These are phyloP conservation scores for Chenopodium suecicum DNA, from an alignment of 148 eudicot species.

Conservation along the genomic window DNA sequence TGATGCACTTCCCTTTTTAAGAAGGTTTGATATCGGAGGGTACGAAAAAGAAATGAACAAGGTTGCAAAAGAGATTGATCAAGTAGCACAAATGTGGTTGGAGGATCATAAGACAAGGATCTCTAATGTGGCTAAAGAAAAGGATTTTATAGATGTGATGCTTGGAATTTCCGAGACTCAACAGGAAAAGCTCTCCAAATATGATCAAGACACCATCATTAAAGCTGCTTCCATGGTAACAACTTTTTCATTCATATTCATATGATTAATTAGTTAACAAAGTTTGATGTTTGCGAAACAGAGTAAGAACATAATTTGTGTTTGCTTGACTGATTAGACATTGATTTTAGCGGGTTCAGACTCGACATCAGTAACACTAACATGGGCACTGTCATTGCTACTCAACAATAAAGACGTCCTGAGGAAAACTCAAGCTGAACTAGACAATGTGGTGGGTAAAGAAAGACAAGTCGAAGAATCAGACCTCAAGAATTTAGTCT, in stretches of 20 bases:
- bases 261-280: too few relatives aligned
- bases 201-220: conserved; percentile 21
- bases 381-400: conserved; percentile 32
- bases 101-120: conserved; percentile 25
- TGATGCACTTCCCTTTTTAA: conserved; percentile 30
- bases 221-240: conserved; percentile 32
- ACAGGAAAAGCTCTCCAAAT: neutral
- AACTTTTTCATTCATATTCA: too few relatives aligned
- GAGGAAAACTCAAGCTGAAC: conserved; percentile 26
- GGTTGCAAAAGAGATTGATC: conserved; percentile 24
- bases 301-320: too few relatives aligned
- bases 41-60: conserved; percentile 33
- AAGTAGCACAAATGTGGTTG: conserved; percentile 21
- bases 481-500: conserved; percentile 19
- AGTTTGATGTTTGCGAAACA: too few relatives aligned
- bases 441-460: conserved; percentile 30
- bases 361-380: too few relatives aligned
- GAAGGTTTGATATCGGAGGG: conserved; percentile 40
- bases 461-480: conserved; percentile 24
- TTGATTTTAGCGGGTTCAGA: too few relatives aligned
- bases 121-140: neutral
- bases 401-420: conserved; percentile 22
- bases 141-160: conserved; percentile 37
- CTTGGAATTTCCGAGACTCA: conserved; percentile 11
- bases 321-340: too few relatives aligned